Base-by-base conservation (phyloP, 352 stramenopile genomes). In the Phytophthora tentaculata region DNA sequence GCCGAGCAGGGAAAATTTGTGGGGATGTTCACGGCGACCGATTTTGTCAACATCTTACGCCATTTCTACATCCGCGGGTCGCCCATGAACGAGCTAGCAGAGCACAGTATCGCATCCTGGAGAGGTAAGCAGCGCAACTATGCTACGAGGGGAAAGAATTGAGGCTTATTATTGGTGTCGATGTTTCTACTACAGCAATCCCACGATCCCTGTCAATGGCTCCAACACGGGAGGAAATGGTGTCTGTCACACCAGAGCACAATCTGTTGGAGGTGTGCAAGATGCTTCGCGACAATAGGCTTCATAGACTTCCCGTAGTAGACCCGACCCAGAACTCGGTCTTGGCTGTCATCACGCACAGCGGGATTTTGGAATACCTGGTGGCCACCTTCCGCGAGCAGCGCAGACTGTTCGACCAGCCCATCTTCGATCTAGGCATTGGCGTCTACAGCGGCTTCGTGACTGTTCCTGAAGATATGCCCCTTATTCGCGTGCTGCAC, bases 41-140 rank as follows among this genome's bases (percentile, higher is more conserved):
- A 99, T 80, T 99, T 99, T 84, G 98, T 99, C 71, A 97, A 98
- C 74, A 98, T 99, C 64, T 70, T 99, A 39, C 86, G 96, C 19
- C 90, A 98, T 70, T 98, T 98, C 76, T 96, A 96, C 73, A 87
- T 90, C 37, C 95, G 91, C 22, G 87, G 90, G n/a, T 90, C 88
- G 29, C 85, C 96, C 43, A 96, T 98, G 84, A 91, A 92, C 45
- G 84, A 93, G 54, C 72, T 94, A 57, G 84, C 88, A 63, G 88
- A 95, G 58, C 83, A 95, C 70, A 95, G 88, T 54, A 95, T 95
- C 57, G 85, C 83, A 16, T 94, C 88, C 3, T 95, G 88, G 88
- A 81, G 86, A 80, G 86, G 86, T 94, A 68, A 32, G 28, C 28
- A 9, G 28, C 28, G 22, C 23, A 13, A 35, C n/a, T n/a, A n/a